phyloP scores from a whole-genome alignment of 352 stramenopile genomes.

The Globisporangium orthogonon region DNA sequence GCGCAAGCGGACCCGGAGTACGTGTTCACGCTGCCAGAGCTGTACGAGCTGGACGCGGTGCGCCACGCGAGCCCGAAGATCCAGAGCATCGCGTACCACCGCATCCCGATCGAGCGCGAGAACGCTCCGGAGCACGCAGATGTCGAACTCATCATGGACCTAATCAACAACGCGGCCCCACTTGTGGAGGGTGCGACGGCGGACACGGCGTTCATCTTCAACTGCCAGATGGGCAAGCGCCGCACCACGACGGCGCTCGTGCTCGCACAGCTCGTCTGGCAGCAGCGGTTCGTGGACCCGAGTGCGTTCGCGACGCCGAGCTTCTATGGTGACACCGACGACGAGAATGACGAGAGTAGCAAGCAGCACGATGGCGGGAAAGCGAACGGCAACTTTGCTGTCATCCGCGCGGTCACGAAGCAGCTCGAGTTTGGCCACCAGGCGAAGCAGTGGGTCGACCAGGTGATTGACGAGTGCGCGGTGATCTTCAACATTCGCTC shows the following conservation, averaged over 20 bases:
- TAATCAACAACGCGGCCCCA: slow-evolving; percentile 31
- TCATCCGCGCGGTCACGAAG: slow-evolving; percentile 60
- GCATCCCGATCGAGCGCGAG: slow-evolving; percentile 75
- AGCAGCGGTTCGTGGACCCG: slow-evolving; percentile 25
- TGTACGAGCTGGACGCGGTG: slow-evolving; percentile 49
- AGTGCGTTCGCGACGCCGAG: neutral
- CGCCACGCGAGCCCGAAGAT: slow-evolving; percentile 25
- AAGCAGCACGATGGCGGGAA: slow-evolving; percentile 1
- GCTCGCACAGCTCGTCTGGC: slow-evolving; percentile 57
- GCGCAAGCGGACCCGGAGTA: slow-evolving; percentile 29
- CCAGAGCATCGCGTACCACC: slow-evolving; percentile 51
- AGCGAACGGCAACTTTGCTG: slow-evolving; percentile 51
- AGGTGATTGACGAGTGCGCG: slow-evolving; percentile 57
- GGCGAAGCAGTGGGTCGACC: slow-evolving; percentile 74
- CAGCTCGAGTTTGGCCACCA: slow-evolving; percentile 39
- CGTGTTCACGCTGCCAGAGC: slow-evolving; percentile 58
- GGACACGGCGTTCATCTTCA: slow-evolving; percentile 81
- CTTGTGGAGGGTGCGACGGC: slow-evolving; percentile 15
- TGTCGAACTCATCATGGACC: slow-evolving; percentile 58
- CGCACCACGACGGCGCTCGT: slow-evolving; percentile 78
- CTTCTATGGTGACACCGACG: neutral
- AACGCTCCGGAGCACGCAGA: slow-evolving; percentile 75
- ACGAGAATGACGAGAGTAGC: slow-evolving; percentile 4
- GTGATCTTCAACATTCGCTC: slow-evolving; percentile 74
- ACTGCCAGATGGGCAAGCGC: slow-evolving; percentile 85